Conservation (phyloP, 2,329 filamentous ascomycete species). For the Aspergillus quadrilineatus region DNA sequence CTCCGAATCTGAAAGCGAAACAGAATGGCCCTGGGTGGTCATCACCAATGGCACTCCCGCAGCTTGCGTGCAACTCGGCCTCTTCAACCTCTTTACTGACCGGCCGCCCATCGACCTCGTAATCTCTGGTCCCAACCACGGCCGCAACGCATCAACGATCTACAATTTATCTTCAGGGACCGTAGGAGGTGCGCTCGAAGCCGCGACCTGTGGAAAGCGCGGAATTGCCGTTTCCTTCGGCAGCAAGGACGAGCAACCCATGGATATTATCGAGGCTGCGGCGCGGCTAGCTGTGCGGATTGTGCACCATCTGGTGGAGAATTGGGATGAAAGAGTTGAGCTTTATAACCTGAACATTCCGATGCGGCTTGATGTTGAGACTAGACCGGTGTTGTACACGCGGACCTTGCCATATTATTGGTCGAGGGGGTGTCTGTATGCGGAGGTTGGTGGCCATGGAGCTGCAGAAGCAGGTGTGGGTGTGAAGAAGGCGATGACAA, state of each 20-base stretch:
- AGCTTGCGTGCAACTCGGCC: constrained; percentile 72
- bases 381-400: constrained; percentile 70
- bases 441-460: constrained; percentile 60
- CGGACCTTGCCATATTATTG: constrained; percentile 84
- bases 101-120: constrained; percentile 69
- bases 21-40: constrained; percentile 61
- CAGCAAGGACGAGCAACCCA: constrained; percentile 75
- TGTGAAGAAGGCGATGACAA: constrained; percentile 30
- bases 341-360: constrained; percentile 86
- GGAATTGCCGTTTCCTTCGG: constrained; percentile 82
- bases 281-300: constrained; percentile 69
- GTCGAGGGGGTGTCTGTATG: constrained; percentile 73
- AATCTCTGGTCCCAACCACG: constrained; percentile 75
- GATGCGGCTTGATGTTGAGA: constrained; percentile 69
- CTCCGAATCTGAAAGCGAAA: not conserved
- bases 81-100: constrained; percentile 71
- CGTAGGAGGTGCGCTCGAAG: constrained; percentile 72
- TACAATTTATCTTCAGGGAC: constrained; percentile 75
- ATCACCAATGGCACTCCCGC: constrained; percentile 75
- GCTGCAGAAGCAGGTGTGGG: constrained; percentile 25
- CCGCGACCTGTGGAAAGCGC: constrained; percentile 64
- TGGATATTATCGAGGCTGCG: constrained; percentile 70
- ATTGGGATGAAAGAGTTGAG: constrained; percentile 71
- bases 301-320: constrained; percentile 69
- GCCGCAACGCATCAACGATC: constrained; percentile 73